phyloP scores from a whole-genome alignment of 1,284 basidiomycete genomes.

The Ustilago crameri region DNA sequence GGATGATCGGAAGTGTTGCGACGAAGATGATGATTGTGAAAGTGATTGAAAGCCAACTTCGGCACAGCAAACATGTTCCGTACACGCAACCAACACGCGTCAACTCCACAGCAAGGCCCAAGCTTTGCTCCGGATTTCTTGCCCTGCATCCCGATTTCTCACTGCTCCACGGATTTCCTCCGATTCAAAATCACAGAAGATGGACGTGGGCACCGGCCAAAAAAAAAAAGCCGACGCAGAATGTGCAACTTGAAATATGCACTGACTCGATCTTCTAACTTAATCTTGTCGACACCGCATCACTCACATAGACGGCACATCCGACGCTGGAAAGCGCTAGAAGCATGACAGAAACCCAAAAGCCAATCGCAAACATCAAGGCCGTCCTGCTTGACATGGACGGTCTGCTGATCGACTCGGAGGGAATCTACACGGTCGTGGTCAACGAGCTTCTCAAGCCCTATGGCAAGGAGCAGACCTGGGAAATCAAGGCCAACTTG shows the following conservation, averaged over 20 bases:
- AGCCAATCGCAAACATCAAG: conserved; percentile 45
- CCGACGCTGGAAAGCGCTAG: not conserved
- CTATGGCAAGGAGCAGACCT: conserved; percentile 67
- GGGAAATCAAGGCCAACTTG: conserved; percentile 67
- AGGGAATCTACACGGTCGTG: conserved; percentile 66
- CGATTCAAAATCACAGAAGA: not conserved
- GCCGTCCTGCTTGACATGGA: conserved; percentile 66
- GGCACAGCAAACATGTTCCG: not conserved
- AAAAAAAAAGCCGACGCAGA: not conserved
- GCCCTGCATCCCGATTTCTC: not conserved
- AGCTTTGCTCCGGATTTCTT: not conserved
- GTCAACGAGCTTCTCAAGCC: conserved; percentile 66
- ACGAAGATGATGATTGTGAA: not conserved
- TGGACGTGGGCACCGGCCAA: not conserved
- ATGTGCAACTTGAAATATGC: conserved; percentile 5
- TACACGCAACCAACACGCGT: conserved; percentile 9
- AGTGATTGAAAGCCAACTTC: not conserved
- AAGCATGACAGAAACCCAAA: conserved; percentile 12
- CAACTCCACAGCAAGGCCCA: not conserved
- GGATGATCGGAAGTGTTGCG: conserved; percentile 1
- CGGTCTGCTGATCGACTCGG: conserved; percentile 67
- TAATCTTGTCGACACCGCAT: not conserved
- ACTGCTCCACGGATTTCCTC: too few relatives aligned
- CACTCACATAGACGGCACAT: conserved; percentile 5
- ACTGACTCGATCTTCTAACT: too few relatives aligned